These are phyloP conservation scores for Marvania coccoides DNA, from an alignment of 139 green algal species.

Conservation along the genomic window DNA sequence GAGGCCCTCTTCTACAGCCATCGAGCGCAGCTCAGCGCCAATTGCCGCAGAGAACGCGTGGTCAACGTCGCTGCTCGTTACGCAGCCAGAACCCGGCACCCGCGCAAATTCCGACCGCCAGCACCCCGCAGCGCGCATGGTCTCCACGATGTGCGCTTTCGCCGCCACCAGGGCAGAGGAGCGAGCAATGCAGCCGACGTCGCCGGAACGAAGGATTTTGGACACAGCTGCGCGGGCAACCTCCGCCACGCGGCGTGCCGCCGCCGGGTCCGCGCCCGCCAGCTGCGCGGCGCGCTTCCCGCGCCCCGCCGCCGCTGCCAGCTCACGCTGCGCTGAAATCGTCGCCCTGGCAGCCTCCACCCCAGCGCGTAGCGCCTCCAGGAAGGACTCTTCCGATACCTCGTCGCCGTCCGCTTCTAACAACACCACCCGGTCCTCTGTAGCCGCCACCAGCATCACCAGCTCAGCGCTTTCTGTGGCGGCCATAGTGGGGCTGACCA, in stretches of 20 bases:
- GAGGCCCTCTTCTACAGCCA: constrained; percentile 20
- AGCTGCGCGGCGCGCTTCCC: background rate
- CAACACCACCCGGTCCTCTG: constrained; percentile 35
- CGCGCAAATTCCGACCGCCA: constrained; percentile 19
- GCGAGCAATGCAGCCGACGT: background rate
- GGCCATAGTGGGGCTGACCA: background rate
- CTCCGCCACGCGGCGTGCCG: background rate
- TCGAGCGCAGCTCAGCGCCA: background rate
- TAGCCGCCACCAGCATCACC: constrained; percentile 51
- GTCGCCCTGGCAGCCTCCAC: constrained; percentile 2
- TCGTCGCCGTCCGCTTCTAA: constrained; percentile 43
- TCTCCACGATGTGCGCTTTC: constrained; percentile 3
- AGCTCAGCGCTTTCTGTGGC: constrained; percentile 13
- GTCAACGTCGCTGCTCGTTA: constrained; percentile 30
- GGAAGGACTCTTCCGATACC: constrained; percentile 19
- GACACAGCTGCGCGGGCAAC: background rate
- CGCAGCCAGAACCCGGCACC: constrained; percentile 25
- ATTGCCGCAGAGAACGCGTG: constrained; percentile 13
- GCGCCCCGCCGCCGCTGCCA: constrained; percentile 8
- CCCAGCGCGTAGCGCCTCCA: constrained; percentile 6
- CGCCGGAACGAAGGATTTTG: constrained; percentile 2
- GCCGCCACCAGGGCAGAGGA: constrained; percentile 1
- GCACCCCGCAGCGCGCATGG: background rate
- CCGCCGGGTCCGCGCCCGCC: constrained; percentile 12
- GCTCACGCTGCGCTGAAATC: constrained; percentile 20